These are phyloP conservation scores for Saraca asoca DNA, from an alignment of 331 rosid genomes.

Conservation along the genomic window DNA sequence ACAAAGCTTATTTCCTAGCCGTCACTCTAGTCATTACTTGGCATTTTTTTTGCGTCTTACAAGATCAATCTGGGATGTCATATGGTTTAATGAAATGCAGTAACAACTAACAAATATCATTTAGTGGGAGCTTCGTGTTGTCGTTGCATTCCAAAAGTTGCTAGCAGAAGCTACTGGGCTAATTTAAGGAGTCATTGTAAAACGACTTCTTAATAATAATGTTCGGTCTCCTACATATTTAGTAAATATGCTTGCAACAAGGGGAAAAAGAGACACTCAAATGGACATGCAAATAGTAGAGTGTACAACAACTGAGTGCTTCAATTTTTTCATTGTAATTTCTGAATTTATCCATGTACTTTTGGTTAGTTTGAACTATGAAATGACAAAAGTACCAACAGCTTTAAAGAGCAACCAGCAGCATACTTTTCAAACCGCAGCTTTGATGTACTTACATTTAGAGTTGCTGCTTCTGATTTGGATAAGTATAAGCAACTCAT, in stretches of 20 bases:
- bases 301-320: neutral
- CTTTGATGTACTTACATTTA: conserved; percentile 8
- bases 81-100: no score
- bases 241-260: no score
- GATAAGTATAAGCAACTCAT: neutral
- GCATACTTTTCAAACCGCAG: neutral
- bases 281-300: neutral
- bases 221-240: no score
- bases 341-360: conserved; percentile 1
- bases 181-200: neutral
- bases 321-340: conserved; percentile 21
- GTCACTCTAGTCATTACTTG: no score
- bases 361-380: neutral
- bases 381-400: neutral
- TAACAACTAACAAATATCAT: no score
- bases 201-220: no score
- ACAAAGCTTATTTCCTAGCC: no score
- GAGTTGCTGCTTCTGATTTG: conserved; percentile 7
- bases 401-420: conserved; percentile 4
- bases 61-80: no score
- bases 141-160: conserved; percentile 12
- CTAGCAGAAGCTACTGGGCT: conserved; percentile 1
- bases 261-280: conserved; percentile 4
- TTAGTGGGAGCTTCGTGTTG: conserved; percentile 17
- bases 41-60: no score